Evolutionary conservation across 768 basidiomycete species (phyloP).

Genomic region (Chalciporus pseudorubinellus): DNA sequence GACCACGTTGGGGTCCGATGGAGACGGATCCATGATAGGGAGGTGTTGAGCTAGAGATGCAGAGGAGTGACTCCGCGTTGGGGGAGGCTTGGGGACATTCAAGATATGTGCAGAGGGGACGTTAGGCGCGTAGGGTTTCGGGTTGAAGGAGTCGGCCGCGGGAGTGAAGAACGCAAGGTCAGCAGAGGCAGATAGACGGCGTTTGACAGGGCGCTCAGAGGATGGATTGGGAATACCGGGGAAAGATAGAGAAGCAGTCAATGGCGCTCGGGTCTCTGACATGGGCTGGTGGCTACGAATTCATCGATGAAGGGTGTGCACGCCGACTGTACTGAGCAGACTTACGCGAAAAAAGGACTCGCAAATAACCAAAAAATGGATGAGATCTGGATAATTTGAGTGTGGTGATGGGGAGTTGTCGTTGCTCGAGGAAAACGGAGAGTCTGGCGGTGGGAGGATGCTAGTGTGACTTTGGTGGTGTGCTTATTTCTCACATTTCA

Average conservation of each 20-base stretch:
- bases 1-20: conserved; percentile 59
- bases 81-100: conserved; percentile 25
- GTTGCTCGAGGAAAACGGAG: conserved; percentile 16
- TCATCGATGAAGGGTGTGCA: no score
- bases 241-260: conserved; percentile 22
- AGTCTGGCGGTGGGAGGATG: background rate
- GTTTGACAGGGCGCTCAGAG: conserved; percentile 42
- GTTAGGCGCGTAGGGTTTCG: conserved; percentile 57
- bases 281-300: conserved; percentile 7
- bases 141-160: conserved; percentile 62
- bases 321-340: no score
- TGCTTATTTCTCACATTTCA: conserved; percentile 36
- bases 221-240: conserved; percentile 23
- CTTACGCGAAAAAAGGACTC: conserved; percentile 5
- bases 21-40: conserved; percentile 64
- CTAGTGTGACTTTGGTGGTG: background rate
- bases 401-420: background rate
- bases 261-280: conserved; percentile 15
- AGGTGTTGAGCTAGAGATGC: conserved; percentile 42
- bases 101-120: conserved; percentile 20
- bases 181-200: conserved; percentile 45
- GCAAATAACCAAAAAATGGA: background rate
- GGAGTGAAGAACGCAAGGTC: conserved; percentile 61
- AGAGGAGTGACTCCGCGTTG: conserved; percentile 28
- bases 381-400: background rate